Base-by-base conservation (phyloP, 2,329 filamentous ascomycete genomes). In the Pestalotiopsis sp. region DNA sequence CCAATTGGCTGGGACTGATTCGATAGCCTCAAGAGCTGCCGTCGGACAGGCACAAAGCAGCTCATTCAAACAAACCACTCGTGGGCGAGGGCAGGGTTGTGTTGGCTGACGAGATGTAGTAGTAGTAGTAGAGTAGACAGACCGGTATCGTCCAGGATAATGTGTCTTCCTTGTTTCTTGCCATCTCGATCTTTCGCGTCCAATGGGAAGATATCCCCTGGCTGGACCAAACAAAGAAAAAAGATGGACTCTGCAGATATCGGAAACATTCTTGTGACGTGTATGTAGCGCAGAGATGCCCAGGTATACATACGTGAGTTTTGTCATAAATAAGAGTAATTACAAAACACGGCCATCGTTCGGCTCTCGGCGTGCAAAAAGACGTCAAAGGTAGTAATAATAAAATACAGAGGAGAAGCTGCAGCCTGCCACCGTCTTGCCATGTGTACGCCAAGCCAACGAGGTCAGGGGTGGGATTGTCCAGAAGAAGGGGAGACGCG, bases 1-100 rank as follows among this genome's bases (percentile, higher is more conserved):
- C 59, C 59, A 62, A 62, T 62, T 62, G 59, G 59, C 59, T 31
- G 14, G 13, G 27, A 27, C 36, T 17, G 31, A 62, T 36, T 62
- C 59, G 31, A 62, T 62, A 62, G 59, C 59, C 38, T 36, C 27
- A 62, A 36, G 31, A 36, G 59, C 17, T 39, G 36, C 31, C 27
- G 59, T 38, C 59, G 13, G 17, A 62, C 20, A n/a, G 31, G 59
- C 59, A 13, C 27, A 23, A n/a, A n/a, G 45, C 45, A 9, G 45
- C 45, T 52, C 20, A 11, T 36, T 20, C 45, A n/a, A n/a, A 52
- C n/a, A 52, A 52, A 52, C 45, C n/a, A 52, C 45, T 52, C 45
- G 14, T 5, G 11, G 9, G 45, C 45, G 45, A 9, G 45, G 23
- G 20, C 45, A 52, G 45, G 45, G 45, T 52, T 52, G 17, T 20